Evolutionary conservation across 306 rosid genomes (phyloP), one percentile per base, ranked within the genome.

Genomic region (Lotus japonicus): DNA sequence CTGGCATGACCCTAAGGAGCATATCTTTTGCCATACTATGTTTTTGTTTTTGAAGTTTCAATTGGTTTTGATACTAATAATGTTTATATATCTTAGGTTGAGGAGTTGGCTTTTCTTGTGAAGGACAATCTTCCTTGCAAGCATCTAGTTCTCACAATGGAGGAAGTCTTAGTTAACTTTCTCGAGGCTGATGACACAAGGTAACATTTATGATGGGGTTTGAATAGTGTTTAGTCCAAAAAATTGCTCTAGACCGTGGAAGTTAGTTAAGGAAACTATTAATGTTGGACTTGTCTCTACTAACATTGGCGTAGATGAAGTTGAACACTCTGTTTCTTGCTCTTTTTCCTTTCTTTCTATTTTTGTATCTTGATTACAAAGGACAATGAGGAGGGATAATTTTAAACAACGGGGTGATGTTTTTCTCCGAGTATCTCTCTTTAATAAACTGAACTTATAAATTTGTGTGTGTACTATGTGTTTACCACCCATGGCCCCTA

Each of bases 111-210:
- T 78, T 90, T 66, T 77, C 95, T 94, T 69, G 87, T 94, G 11
- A 90, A 88, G 88, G 99, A 94, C 84, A 94, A 94, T 76, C 99
- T 94, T 83, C 83, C 84, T 44, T 86, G 96, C 79, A 94, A 90
- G 88, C 97, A 90, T 90, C 95, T 90, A 74, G 91, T 94, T 83
- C 96, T 94, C 66, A 79, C 92, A 11, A 86, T 94, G 84, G 99
- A 94, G 81, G 96, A 90, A 80, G 70, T 80, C 26, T 74, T 94
- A 26, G 84, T 94, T 56, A 83, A 88, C 75, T 94, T 80, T 80
- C 95, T 94, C 81, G 90, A 94, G 79, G 80, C 81, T 70, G 91
- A 87, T 70, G 83, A 85, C 61, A 73, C 84, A 77, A 78, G 99
- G 99, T 88, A 87, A 71, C 39, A 39, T 79, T 61, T 71, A 72